Conservation (phyloP, 2,329 filamentous ascomycete species). For the Botrytis pseudocinerea region DNA sequence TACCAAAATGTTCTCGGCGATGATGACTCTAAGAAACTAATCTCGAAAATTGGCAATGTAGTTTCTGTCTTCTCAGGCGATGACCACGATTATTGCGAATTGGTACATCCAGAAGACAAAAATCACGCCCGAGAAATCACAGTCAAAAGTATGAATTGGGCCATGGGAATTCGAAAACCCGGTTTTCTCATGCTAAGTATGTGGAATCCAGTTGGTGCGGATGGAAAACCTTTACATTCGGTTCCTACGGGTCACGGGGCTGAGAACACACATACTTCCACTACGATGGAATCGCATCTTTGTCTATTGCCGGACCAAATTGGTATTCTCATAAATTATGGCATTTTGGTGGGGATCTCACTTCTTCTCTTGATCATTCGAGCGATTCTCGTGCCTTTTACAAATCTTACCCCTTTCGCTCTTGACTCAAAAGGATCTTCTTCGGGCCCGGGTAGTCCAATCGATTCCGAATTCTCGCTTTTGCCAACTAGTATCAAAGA, state of each 20-base stretch:
- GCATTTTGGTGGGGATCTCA: slow-evolving; percentile 57
- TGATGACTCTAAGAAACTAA: slow-evolving; percentile 71
- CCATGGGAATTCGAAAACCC: slow-evolving; percentile 87
- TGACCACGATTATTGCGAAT: slow-evolving; percentile 96
- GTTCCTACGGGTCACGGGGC: slow-evolving; percentile 35
- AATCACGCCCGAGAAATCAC: slow-evolving; percentile 78
- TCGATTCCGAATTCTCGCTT: slow-evolving; percentile 22
- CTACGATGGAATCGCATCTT: slow-evolving; percentile 82
- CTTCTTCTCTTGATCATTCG: slow-evolving; percentile 53
- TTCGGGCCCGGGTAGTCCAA: slow-evolving; percentile 20
- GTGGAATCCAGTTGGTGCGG: slow-evolving; percentile 81
- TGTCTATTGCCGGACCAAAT: slow-evolving; percentile 90
- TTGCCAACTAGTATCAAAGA: slow-evolving; percentile 34
- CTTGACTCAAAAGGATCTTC: slow-evolving; percentile 1
- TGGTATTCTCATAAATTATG: slow-evolving; percentile 79
- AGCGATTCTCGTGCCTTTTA: slow-evolving; percentile 57
- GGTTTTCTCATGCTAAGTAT: slow-evolving; percentile 87
- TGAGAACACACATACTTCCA: slow-evolving; percentile 43
- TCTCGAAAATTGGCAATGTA: slow-evolving; percentile 78
- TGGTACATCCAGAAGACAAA: slow-evolving; percentile 65
- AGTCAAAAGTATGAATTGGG: slow-evolving; percentile 93
- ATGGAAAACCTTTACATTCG: slow-evolving; percentile 49
- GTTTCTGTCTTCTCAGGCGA: slow-evolving; percentile 90
- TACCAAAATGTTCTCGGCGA: slow-evolving; percentile 92
- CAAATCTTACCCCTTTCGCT: slow-evolving; percentile 46